Evolutionary conservation across 306 rosid species (phyloP), one percentile per base, ranked within the genome.

Genomic region (Begonia fuchsioides): DNA sequence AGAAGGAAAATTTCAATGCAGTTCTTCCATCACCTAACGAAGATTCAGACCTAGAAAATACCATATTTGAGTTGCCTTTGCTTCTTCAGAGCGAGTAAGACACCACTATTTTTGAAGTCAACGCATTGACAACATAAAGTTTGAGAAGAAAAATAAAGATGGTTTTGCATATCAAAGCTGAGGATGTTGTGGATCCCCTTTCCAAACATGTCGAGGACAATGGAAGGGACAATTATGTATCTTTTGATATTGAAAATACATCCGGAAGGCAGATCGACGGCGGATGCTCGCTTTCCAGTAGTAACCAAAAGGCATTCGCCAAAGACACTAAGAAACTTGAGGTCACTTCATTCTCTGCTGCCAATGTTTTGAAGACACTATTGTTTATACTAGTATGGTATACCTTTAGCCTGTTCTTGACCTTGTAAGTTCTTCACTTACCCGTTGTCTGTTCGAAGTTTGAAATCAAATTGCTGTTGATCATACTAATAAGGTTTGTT

Each of bases 331-430:
- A 70, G 26, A 62, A 65, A 66, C 74, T 70, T 56, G 43, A 79
- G n/a, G 35, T 26, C 35, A 26, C 7, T 26, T 26, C 35, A 1
- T 26, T 26, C 35, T 51, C 72, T 43, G 56, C 14, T 58, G 67
- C 86, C 39, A 67, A 60, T 71, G 72, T 90, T 52, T 53, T 90
- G 54, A 85, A 82, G 84, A 90, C 81, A 16, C 68, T 82, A 61
- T 82, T 85, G 70, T 85, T 85, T 48, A 49, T 90, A 55, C 68
- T 90, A 39, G 70, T 79, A 32, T 90, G 98, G 98, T 90, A 85
- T 80, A 79, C 79, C 57, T 90, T 66, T 75, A 90, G 98, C 81
- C 79, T 90, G 47, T 68, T 82, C 66, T 75, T 90, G 87, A 90
- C 98, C 58, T 65, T 90, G 98, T 90, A 82, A 90, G 96, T 77